Evolutionary conservation across 495 filamentous ascomycete species (phyloP), one percentile per base, ranked within the genome.

Genomic region (Apodospora peruviana): DNA sequence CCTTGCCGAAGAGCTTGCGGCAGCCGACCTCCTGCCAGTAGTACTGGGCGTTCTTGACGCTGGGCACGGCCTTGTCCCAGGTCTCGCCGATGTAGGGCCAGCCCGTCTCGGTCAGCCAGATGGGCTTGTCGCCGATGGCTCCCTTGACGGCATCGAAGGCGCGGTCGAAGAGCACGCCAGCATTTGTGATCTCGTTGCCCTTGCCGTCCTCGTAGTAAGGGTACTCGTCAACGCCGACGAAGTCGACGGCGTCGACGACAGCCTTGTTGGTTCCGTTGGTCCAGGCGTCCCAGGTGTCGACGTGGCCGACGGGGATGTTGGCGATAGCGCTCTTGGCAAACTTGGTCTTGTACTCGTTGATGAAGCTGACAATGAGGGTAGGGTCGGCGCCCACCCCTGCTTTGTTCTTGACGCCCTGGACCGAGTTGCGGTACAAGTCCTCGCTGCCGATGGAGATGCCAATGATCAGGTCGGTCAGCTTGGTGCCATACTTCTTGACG

Each of bases 11-110:
- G 45, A 87, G 73, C 57, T 63, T 61, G 46, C 67, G 71, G 79
- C 86, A 90, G 43, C 77, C 82, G 42, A 88, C 74, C 57, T 85
- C 69, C 42, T 87, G 68, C 85, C 85, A 90, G 73, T 80, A 90
- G 55, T 70, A 76, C 75, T 85, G 69, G 43, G 85, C 84, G 65
- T 88, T 88, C 38, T 66, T 67, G 19, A 67, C 49, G 49, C 71
- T 81, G 40, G 85, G 69, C 2, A 77, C 75, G 48, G 80, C 85
- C 49, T 77, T 55, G 59, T 78, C 78, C 66, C 76, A 68, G 22
- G 42, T 55, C 8, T 57, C 62, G 32, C 75, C 75, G 16, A 53
- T 49, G 27, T 60, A 46, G 8, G 75, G 75, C 71, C 72, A 78
- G 41, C 75, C 75, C 0, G 73, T 77, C 63, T 78, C 75, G 41